A percentile compares a stretch with the other conserved stretches of the same genome.
These are phyloP conservation scores for Micromonas pusilla DNA, from an alignment of 139 green algal genomes.

Conservation along the genomic window DNA sequence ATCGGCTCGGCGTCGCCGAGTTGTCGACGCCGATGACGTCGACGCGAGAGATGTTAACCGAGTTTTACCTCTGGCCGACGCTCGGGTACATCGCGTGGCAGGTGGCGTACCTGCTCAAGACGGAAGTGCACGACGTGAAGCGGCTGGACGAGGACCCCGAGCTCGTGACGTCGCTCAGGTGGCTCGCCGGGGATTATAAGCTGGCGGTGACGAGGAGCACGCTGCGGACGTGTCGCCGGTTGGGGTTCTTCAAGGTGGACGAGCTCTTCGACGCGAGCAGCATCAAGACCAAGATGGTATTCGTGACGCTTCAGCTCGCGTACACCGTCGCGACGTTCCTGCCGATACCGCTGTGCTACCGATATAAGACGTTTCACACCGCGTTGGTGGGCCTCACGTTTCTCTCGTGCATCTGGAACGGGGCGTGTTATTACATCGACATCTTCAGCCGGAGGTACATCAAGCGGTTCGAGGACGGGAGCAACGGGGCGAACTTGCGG, in stretches of 20 bases:
- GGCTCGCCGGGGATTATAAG: conserved; percentile 11
- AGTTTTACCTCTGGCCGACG: conserved; percentile 11
- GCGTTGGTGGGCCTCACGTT: background rate
- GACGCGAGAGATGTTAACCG: background rate
- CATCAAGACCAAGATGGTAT: conserved; percentile 26
- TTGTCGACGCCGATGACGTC: background rate
- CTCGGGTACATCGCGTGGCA: conserved; percentile 18
- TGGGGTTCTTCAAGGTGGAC: conserved; percentile 7
- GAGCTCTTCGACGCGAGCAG: conserved; percentile 11
- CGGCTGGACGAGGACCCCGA: background rate
- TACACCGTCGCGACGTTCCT: conserved; percentile 22
- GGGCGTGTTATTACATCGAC: conserved; percentile 28
- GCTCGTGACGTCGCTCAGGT: conserved; percentile 15
- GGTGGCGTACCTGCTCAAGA: conserved; percentile 16
- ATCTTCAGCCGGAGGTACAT: conserved; percentile 13
- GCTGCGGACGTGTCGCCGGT: background rate
- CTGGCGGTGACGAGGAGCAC: background rate
- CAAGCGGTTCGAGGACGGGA: background rate
- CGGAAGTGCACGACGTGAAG: conserved; percentile 8
- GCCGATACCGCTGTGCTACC: background rate
- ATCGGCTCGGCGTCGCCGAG: background rate
- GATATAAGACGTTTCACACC: conserved; percentile 6
- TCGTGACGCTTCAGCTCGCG: background rate
- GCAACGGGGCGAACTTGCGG: background rate
- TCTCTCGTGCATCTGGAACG: conserved; percentile 23